phyloP scores from a whole-genome alignment of 441 rosid species.

The Oxalis stricta region DNA sequence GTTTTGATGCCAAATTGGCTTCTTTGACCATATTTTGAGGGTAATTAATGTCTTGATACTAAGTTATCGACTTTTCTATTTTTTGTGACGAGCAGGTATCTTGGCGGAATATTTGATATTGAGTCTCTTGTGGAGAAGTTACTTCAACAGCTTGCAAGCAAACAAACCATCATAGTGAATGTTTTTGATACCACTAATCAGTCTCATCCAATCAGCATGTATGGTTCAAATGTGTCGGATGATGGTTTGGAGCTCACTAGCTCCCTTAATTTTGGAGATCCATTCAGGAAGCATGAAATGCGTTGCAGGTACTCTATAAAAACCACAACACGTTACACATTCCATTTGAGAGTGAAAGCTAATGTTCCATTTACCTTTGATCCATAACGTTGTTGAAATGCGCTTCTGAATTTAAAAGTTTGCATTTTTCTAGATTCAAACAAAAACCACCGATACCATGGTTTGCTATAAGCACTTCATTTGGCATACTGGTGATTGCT shows the following conservation, averaged over 20 bases:
- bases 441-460: slow-evolving; percentile 73
- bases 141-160: slow-evolving; percentile 89
- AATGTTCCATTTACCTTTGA: not conserved
- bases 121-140: slow-evolving; percentile 81
- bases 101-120: slow-evolving; percentile 80
- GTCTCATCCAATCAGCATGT: slow-evolving; percentile 81
- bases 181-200: slow-evolving; percentile 60
- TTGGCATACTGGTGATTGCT: slow-evolving; percentile 63
- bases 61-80: slow-evolving; percentile 5
- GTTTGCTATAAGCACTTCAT: slow-evolving; percentile 41
- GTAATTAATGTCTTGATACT: not conserved
- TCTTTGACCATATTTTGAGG: not conserved
- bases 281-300: slow-evolving; percentile 86
- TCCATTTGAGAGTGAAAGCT: not conserved
- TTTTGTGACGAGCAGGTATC: slow-evolving; percentile 39
- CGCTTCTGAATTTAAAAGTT: slow-evolving; percentile 5
- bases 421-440: slow-evolving; percentile 42
- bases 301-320: slow-evolving; percentile 57
- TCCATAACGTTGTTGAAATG: slow-evolving; percentile 1
- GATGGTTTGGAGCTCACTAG: slow-evolving; percentile 51
- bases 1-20: slow-evolving; percentile 6
- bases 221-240: slow-evolving; percentile 46
- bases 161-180: slow-evolving; percentile 82
- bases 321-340: too few relatives aligned
- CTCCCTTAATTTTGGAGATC: slow-evolving; percentile 75